Percentiles rank a stretch among this genome's conserved stretches.
These are phyloP conservation scores for Volvariella volvacea DNA, from an alignment of 1,284 basidiomycete genomes.

Conservation along the genomic window DNA sequence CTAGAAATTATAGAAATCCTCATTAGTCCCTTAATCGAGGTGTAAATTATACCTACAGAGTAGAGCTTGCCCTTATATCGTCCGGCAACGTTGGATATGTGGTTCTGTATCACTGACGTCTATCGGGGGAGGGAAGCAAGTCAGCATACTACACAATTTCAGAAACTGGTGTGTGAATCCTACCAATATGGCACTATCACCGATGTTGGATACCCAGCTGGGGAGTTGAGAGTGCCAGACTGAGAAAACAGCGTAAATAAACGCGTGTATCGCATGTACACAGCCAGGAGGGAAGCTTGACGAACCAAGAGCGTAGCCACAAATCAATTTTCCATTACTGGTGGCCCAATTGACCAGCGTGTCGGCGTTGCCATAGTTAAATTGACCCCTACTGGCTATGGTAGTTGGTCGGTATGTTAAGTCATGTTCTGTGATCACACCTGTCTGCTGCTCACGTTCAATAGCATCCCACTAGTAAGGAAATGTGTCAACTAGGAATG, in stretches of 20 bases:
- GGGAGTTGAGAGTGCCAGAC: slow-evolving; percentile 24
- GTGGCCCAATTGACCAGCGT: slow-evolving; percentile 23
- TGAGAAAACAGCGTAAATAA: too few relatives aligned
- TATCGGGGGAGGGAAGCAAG: slow-evolving; percentile 3
- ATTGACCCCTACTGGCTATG: slow-evolving; percentile 14
- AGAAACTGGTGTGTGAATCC: slow-evolving; percentile 4
- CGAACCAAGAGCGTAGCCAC: slow-evolving; percentile 22
- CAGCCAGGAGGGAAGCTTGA: not conserved
- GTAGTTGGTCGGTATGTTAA: not conserved
- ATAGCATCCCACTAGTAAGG: slow-evolving; percentile 17
- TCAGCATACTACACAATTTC: not conserved
- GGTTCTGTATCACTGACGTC: slow-evolving; percentile 15
- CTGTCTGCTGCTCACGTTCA: slow-evolving; percentile 11
- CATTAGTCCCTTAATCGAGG: too few relatives aligned
- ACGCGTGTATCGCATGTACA: too few relatives aligned
- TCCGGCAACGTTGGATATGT: slow-evolving; percentile 13
- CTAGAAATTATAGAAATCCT: too few relatives aligned
- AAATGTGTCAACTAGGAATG: not conserved
- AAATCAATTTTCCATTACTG: slow-evolving; percentile 20
- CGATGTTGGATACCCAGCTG: slow-evolving; percentile 18
- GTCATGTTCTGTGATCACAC: not conserved
- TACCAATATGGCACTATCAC: slow-evolving; percentile 15
- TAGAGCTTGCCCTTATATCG: slow-evolving; percentile 14
- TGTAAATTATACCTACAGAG: too few relatives aligned
- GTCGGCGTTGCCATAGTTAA: slow-evolving; percentile 18